phyloP scores from a whole-genome alignment of 306 rosid species.

The Fragaria vesca region DNA sequence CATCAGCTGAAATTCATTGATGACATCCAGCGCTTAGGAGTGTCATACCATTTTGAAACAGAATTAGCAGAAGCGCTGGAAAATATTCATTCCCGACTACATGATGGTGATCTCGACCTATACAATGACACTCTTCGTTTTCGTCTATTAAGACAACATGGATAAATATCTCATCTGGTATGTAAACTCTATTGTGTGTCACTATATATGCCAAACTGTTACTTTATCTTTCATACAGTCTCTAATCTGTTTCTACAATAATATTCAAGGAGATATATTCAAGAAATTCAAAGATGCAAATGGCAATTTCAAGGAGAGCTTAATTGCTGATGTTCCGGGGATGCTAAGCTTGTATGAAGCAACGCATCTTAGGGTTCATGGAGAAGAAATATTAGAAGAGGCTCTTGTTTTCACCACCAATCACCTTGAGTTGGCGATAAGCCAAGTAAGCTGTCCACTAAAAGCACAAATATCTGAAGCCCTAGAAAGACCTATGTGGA shows the following conservation, averaged over 20 bases:
- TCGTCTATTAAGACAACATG: conserved; percentile 3
- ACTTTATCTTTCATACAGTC: background rate
- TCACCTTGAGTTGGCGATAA: conserved; percentile 11
- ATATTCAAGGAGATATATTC: background rate
- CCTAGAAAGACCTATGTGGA: conserved; percentile 9
- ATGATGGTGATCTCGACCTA: conserved; percentile 15
- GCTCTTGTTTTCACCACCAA: conserved; percentile 18
- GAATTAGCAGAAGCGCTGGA: conserved; percentile 20
- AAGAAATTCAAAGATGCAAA: background rate
- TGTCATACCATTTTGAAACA: conserved; percentile 37
- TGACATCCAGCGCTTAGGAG: background rate
- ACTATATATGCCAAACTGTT: too few relatives aligned
- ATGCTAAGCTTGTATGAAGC: conserved; percentile 29
- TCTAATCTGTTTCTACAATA: background rate
- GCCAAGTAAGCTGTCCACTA: background rate
- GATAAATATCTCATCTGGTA: conserved; percentile 32
- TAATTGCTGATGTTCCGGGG: background rate
- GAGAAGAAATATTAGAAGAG: conserved; percentile 17
- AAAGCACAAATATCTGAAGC: conserved; percentile 7
- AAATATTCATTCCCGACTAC: background rate
- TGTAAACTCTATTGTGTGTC: background rate
- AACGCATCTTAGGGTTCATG: conserved; percentile 2
- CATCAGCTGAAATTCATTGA: conserved; percentile 31
- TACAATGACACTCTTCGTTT: conserved; percentile 32
- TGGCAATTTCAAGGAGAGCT: conserved; percentile 6